Evolutionary conservation across 1,284 basidiomycete genomes (phyloP).

Genomic region (Leccinum pachyderme): DNA sequence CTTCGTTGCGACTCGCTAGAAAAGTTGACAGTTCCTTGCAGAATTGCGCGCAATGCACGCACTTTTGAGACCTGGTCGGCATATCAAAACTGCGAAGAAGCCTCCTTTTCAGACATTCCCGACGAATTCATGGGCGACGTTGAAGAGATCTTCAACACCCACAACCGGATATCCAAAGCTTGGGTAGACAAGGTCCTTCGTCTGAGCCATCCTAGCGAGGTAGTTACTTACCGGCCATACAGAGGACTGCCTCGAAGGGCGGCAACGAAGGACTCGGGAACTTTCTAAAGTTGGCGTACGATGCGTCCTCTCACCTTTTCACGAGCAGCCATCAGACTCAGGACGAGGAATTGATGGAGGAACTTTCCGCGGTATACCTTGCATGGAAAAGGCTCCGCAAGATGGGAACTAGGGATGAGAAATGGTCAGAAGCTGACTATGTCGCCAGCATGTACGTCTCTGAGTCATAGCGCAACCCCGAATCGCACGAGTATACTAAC

Average conservation of each 20-base stretch:
- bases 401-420: slow-evolving; percentile 45
- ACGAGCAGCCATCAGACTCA: slow-evolving; percentile 23
- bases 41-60: slow-evolving; percentile 41
- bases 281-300: slow-evolving; percentile 42
- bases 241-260: slow-evolving; percentile 11
- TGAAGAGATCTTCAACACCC: slow-evolving; percentile 33
- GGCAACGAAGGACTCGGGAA: slow-evolving; percentile 34
- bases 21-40: slow-evolving; percentile 14
- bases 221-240: slow-evolving; percentile 1
- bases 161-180: slow-evolving; percentile 29
- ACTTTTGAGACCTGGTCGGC: slow-evolving; percentile 44
- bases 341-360: slow-evolving; percentile 36
- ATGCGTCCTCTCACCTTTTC: slow-evolving; percentile 42
- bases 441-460: slow-evolving; percentile 49
- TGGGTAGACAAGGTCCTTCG: slow-evolving; percentile 36
- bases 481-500: not conserved
- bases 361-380: slow-evolving; percentile 40
- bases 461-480: not conserved
- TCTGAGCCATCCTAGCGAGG: not conserved
- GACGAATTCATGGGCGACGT: slow-evolving; percentile 33
- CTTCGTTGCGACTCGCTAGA: not conserved
- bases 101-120: slow-evolving; percentile 38
- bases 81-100: slow-evolving; percentile 40
- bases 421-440: slow-evolving; percentile 55
- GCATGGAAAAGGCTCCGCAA: slow-evolving; percentile 45